Percentiles rank a stretch among this genome's conserved stretches.
phyloP scores from a whole-genome alignment of 441 rosid genomes.

The Lepidium campestre region DNA sequence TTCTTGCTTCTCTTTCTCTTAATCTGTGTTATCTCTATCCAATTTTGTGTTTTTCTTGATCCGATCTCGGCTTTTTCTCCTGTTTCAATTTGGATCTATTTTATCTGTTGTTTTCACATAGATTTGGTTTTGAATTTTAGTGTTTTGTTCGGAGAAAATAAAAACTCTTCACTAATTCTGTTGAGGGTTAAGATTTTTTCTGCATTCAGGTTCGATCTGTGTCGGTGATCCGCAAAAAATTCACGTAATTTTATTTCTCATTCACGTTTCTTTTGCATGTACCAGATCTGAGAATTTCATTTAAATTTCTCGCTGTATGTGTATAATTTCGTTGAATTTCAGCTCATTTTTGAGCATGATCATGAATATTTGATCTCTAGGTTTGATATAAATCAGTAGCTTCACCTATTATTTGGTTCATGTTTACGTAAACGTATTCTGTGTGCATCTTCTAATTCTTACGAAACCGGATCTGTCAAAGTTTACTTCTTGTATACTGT shows the following conservation, averaged over 20 bases:
- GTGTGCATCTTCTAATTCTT: conserved; percentile 6
- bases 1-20: not conserved
- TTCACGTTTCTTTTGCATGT: conserved; percentile 26
- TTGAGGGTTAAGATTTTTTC: not conserved
- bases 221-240: conserved; percentile 26
- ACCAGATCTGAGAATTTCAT: conserved; percentile 20
- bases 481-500: not conserved
- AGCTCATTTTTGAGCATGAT: conserved; percentile 12
- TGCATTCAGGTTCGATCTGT: conserved; percentile 22
- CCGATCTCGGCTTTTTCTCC: conserved; percentile 11
- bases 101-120: not conserved
- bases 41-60: conserved; percentile 15
- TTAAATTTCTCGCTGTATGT: not conserved
- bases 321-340: not conserved
- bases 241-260: conserved; percentile 12
- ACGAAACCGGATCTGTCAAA: conserved; percentile 19
- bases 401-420: not conserved
- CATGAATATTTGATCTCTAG: not conserved
- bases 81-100: conserved; percentile 20
- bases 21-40: not conserved
- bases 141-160: not conserved
- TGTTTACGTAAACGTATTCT: conserved; percentile 10
- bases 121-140: conserved; percentile 7
- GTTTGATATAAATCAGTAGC: not conserved
- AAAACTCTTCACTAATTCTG: not conserved